Evolutionary conservation across 176 grass and related monocot species (phyloP).

Genomic region (Lolium perenne): DNA sequence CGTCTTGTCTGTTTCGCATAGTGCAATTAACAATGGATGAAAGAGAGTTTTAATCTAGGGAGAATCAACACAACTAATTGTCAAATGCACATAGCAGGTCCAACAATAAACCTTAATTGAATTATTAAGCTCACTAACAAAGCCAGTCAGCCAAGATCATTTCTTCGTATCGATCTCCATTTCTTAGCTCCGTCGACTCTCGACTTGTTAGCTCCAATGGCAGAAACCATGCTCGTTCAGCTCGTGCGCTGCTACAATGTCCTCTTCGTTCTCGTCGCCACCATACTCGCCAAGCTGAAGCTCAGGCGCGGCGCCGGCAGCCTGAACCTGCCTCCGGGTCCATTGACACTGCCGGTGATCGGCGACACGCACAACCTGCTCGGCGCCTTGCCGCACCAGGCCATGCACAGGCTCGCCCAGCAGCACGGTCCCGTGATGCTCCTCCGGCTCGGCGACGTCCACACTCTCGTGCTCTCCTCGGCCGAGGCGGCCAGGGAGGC

Average conservation of each 20-base stretch:
- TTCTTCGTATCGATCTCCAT: background rate
- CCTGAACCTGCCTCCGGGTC: slow-evolving; percentile 48
- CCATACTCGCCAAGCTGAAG: background rate
- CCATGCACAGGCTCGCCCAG: slow-evolving; percentile 42
- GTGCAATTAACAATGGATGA: no score
- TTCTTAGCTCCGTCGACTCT: background rate
- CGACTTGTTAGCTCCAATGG: background rate
- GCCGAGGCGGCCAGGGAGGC: slow-evolving; percentile 57
- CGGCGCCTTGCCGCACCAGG: slow-evolving; percentile 54
- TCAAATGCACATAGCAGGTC: no score
- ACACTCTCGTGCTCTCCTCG: slow-evolving; percentile 52
- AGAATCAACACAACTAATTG: no score
- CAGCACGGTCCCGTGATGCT: slow-evolving; percentile 49
- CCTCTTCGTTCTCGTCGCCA: background rate
- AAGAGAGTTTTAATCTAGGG: no score
- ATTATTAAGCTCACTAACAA: background rate
- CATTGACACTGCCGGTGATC: slow-evolving; percentile 45
- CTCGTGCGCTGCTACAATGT: slow-evolving; percentile 14
- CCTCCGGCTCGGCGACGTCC: slow-evolving; percentile 58
- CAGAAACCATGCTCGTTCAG: background rate
- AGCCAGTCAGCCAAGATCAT: background rate
- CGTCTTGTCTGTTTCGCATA: no score
- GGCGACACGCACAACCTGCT: slow-evolving; percentile 56
- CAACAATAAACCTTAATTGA: background rate
- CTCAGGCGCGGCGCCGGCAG: background rate